phyloP scores from a whole-genome alignment of 2,329 filamentous ascomycete genomes.

The Apiospora hydei region DNA sequence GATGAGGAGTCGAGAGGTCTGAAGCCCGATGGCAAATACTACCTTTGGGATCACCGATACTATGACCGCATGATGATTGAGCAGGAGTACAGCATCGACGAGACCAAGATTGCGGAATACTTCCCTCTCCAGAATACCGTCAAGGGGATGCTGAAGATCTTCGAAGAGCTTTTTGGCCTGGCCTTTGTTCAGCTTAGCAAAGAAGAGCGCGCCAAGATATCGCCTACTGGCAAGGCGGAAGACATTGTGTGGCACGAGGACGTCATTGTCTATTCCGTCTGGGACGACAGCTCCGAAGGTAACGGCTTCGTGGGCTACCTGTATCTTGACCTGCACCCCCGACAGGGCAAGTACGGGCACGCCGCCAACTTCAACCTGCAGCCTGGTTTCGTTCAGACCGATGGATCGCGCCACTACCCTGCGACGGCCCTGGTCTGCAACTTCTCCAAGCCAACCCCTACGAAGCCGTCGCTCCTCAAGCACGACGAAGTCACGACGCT shows the following conservation, averaged over 20 bases:
- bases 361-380: constrained; percentile 86
- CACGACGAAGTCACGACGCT: constrained; percentile 84
- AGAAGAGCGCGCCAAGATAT: constrained; percentile 70
- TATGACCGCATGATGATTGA: constrained; percentile 84
- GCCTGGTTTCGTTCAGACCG: constrained; percentile 70
- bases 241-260: constrained; percentile 85
- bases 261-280: constrained; percentile 83
- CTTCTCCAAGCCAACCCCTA: constrained; percentile 80
- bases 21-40: constrained; percentile 73
- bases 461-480: constrained; percentile 80
- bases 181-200: constrained; percentile 76
- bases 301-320: constrained; percentile 80
- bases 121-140: constrained; percentile 81
- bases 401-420: constrained; percentile 77
- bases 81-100: constrained; percentile 80
- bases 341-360: constrained; percentile 84
- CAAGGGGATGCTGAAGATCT: constrained; percentile 81
- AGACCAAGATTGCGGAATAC: constrained; percentile 82
- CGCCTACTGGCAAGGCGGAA: constrained; percentile 70
- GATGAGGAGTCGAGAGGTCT: constrained; percentile 68
- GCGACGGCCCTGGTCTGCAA: constrained; percentile 85
- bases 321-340: constrained; percentile 82
- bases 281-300: constrained; percentile 77
- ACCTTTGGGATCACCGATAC: constrained; percentile 83
- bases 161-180: constrained; percentile 82